Conservation (phyloP, 208 protist genomes). For the Balamuthia mandrillaris region DNA sequence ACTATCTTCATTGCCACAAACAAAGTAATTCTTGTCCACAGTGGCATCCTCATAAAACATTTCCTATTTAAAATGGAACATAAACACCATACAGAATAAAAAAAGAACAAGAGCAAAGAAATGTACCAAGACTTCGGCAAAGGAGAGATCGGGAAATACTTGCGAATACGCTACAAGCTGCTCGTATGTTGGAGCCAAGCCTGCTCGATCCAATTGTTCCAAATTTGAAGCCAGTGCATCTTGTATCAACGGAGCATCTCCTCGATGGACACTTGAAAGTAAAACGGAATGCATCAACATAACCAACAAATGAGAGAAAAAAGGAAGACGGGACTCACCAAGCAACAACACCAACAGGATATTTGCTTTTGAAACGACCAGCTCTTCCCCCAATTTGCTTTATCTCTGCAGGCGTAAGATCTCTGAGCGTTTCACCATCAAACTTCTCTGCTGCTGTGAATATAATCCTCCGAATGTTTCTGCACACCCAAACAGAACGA, state of each 20-base stretch:
- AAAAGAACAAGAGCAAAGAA: background rate
- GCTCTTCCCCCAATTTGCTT: conserved; percentile 56
- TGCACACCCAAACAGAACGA: background rate
- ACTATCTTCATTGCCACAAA: conserved; percentile 1
- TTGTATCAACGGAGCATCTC: background rate
- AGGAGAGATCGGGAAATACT: background rate
- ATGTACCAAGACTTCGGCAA: conserved; percentile 21
- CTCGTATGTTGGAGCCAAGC: conserved; percentile 24
- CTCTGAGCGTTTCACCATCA: conserved; percentile 18
- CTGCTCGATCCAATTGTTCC: background rate
- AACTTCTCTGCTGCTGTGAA: conserved; percentile 44
- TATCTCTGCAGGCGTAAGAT: background rate
- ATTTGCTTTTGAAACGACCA: background rate
- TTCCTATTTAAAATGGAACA: background rate
- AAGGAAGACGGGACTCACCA: background rate
- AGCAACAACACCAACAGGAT: background rate
- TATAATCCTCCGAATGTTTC: conserved; percentile 51
- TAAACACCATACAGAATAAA: background rate
- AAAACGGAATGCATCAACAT: background rate
- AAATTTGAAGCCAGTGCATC: background rate
- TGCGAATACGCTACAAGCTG: conserved; percentile 27
- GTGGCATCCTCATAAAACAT: conserved; percentile 4
- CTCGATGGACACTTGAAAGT: background rate
- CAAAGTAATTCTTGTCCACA: conserved; percentile 40
- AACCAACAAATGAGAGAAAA: background rate